A percentile compares a stretch with the other conserved stretches of the same genome.
phyloP scores from a whole-genome alignment of 2,329 filamentous ascomycete species.

The Arthrobotrys pseudoclavata region DNA sequence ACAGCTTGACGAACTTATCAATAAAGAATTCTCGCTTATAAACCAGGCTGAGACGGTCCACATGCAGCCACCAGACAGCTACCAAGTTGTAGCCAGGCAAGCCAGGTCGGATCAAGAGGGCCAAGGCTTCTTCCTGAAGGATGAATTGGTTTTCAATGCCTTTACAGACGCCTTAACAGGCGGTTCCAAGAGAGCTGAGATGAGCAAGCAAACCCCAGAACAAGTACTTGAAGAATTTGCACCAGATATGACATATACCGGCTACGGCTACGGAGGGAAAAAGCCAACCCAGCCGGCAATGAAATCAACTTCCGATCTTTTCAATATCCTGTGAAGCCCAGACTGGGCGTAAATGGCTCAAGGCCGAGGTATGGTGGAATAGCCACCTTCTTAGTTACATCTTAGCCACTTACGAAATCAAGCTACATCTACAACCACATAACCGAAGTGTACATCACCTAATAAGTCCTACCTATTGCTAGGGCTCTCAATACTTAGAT shows the following conservation, averaged over 20 bases:
- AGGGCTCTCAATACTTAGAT: not conserved
- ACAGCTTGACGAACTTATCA: slow-evolving; percentile 83
- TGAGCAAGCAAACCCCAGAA: not conserved
- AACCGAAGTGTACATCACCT: too few species aligned
- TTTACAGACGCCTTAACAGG: slow-evolving; percentile 47
- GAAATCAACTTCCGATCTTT: slow-evolving; percentile 3
- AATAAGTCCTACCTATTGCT: too few species aligned
- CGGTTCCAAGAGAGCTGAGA: slow-evolving; percentile 22
- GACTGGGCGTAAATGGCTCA: too few species aligned
- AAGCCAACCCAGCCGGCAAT: not conserved
- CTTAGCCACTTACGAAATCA: too few species aligned
- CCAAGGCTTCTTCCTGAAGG: slow-evolving; percentile 24
- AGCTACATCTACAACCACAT: too few species aligned
- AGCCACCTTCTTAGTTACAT: slow-evolving; percentile 1
- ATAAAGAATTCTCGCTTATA: slow-evolving; percentile 70
- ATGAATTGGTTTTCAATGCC: slow-evolving; percentile 11
- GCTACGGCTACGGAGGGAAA: not conserved
- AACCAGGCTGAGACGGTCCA: slow-evolving; percentile 20
- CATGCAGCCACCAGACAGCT: slow-evolving; percentile 17
- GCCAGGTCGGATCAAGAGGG: not conserved
- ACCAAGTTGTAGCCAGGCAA: slow-evolving; percentile 12
- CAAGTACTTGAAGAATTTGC: not conserved
- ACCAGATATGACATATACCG: slow-evolving; percentile 12
- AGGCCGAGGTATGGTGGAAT: not conserved
- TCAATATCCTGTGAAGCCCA: not conserved